Evolutionary conservation across 2,329 filamentous ascomycete genomes (phyloP), one percentile per base, ranked within the genome.

Genomic region (Venturia oleaginea): DNA sequence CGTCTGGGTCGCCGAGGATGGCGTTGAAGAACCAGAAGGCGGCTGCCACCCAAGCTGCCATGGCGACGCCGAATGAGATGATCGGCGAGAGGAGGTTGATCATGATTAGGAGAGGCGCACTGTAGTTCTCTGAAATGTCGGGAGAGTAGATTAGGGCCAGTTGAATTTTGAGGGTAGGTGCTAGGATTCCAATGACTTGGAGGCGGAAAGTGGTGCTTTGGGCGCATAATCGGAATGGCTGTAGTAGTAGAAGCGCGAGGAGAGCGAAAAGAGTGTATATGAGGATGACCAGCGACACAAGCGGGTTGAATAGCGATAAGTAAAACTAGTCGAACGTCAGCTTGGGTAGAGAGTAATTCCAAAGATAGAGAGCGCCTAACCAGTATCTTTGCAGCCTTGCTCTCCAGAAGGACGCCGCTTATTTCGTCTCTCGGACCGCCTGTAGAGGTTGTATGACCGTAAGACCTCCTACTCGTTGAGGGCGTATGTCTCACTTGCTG

Each of bases 11-110:
- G 4, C 85, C 85, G 60, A 87, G 75, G 13, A 86, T 82, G 69
- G 80, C 80, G 30, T 83, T 79, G 69, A 84, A 85, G 62, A 85
- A 74, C 85, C 84, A 87, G 74, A 86, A 87, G 24, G 78, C 81
- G 0, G 83, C 84, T 0, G 83, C 79, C 0, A 82, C 80, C 84
- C 84, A 87, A 6, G 81, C 79, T 1, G 81, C 80, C 17, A 85
- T 71, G 24, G 84, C 79, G 59, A 86, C 76, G 43, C 80, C 82
- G 13, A 85, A 72, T 63, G 83, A 83, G 60, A 86, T 72, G 46
- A 86, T 69, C 1, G 84, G 83, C 3, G 83, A 83, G 32, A 84
- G 72, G 0, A 84, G 68, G 66, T 84, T 79, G 60, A 86, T 77
- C 62, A 79, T 67, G 10, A 86, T 72, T 19, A 86, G 76, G 71